Conservation (phyloP, 1,284 basidiomycete species). For the Leccinum griseonigrum region DNA sequence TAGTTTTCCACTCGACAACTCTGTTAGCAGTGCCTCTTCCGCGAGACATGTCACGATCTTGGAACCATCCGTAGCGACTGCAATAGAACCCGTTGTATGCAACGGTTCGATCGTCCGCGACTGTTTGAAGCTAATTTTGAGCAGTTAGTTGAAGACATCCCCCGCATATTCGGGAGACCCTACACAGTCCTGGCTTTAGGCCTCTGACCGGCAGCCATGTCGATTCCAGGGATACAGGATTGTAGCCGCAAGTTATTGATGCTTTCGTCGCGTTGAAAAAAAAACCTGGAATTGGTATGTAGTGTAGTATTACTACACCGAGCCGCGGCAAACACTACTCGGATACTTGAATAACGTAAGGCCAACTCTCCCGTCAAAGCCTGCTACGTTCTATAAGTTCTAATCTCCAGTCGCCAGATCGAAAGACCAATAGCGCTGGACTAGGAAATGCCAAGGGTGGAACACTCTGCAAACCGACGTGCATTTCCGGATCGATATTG, state of each 20-base stretch:
- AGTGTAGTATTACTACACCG: background rate
- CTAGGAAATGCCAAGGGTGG: background rate
- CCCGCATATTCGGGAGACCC: conserved; percentile 1
- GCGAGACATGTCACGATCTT: conserved; percentile 85
- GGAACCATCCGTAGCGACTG: conserved; percentile 76
- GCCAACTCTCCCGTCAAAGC: background rate
- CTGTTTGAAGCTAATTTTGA: conserved; percentile 64
- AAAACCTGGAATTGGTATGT: background rate
- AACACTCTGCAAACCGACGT: background rate
- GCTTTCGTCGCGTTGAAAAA: conserved; percentile 3
- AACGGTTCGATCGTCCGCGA: conserved; percentile 70
- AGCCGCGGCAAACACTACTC: background rate
- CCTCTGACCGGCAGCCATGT: conserved; percentile 29
- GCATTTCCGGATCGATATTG: conserved; percentile 1
- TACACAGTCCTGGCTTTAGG: conserved; percentile 63
- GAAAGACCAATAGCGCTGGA: background rate
- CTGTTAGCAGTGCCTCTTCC: conserved; percentile 83
- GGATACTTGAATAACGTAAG: background rate
- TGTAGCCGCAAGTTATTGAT: background rate
- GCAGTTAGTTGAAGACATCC: conserved; percentile 11
- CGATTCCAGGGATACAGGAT: background rate
- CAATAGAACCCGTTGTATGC: conserved; percentile 86
- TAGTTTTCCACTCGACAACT: conserved; percentile 70
- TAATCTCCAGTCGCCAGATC: background rate
- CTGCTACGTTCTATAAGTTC: background rate